These are phyloP conservation scores for Eutrema heterophyllum DNA, from an alignment of 345 rosid genomes.

Conservation along the genomic window DNA sequence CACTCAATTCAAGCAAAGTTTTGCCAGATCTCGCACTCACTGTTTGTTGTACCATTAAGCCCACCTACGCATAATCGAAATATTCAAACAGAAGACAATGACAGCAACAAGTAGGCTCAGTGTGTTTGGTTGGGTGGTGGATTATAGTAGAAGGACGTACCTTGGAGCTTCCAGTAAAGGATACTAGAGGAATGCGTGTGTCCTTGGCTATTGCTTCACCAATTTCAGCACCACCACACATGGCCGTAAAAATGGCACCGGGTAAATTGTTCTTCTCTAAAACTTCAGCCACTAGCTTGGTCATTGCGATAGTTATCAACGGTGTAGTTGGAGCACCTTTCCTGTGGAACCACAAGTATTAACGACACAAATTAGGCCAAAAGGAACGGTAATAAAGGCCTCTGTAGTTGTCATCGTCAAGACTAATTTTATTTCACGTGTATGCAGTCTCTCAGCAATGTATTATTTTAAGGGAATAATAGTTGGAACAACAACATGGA, in stretches of 20 bases:
- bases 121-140: neutral
- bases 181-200: slow-evolving; percentile 70
- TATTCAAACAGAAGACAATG: neutral
- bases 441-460: neutral
- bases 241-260: slow-evolving; percentile 86
- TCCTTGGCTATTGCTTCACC: slow-evolving; percentile 93
- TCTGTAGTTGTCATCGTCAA: neutral
- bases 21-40: slow-evolving; percentile 85
- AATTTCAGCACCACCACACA: slow-evolving; percentile 92
- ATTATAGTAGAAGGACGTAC: slow-evolving; percentile 30
- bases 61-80: slow-evolving; percentile 52
- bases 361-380: neutral
- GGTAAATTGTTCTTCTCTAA: slow-evolving; percentile 86
- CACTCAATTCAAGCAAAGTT: slow-evolving; percentile 90
- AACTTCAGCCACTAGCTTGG: slow-evolving; percentile 78
- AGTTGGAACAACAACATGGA: neutral
- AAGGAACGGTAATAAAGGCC: neutral
- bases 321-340: slow-evolving; percentile 99
- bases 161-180: slow-evolving; percentile 95
- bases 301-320: slow-evolving; percentile 86
- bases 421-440: neutral
- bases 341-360: slow-evolving; percentile 38
- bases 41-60: slow-evolving; percentile 68
- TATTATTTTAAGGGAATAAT: neutral
- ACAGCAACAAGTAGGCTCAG: neutral